Conservation (phyloP, 768 basidiomycete genomes). For the Lyophyllum shimeji region DNA sequence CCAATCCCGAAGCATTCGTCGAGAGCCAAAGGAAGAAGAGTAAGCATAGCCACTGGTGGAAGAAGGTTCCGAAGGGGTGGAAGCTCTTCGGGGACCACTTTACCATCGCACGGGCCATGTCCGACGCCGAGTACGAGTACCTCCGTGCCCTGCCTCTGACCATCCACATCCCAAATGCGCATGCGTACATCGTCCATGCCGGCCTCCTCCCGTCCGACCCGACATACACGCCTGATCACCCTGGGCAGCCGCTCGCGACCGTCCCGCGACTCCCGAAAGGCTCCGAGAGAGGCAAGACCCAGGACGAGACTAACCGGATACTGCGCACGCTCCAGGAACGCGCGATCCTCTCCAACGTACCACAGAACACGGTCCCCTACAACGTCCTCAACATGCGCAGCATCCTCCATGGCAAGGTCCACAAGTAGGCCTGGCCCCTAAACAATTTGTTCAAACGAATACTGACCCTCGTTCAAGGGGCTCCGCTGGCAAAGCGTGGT, state of each 20-base stretch:
- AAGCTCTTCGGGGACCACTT: slow-evolving; percentile 77
- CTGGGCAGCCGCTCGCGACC: slow-evolving; percentile 70
- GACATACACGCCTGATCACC: slow-evolving; percentile 42
- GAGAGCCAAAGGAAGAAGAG: slow-evolving; percentile 27
- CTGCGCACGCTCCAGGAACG: slow-evolving; percentile 66
- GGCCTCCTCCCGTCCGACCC: slow-evolving; percentile 80
- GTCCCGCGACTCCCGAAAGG: slow-evolving; percentile 39
- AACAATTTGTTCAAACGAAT: neutral
- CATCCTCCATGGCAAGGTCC: slow-evolving; percentile 43
- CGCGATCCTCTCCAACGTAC: slow-evolving; percentile 62
- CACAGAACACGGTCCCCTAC: slow-evolving; percentile 81
- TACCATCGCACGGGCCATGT: slow-evolving; percentile 66
- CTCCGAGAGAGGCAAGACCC: slow-evolving; percentile 3
- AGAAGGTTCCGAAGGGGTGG: slow-evolving; percentile 67
- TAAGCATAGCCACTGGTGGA: slow-evolving; percentile 40
- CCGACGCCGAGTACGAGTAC: slow-evolving; percentile 65
- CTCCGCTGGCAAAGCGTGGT: slow-evolving; percentile 69
- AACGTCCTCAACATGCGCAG: slow-evolving; percentile 72
- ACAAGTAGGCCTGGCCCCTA: slow-evolving; percentile 33
- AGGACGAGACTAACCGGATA: slow-evolving; percentile 25
- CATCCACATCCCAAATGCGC: slow-evolving; percentile 72
- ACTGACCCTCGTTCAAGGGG: slow-evolving; percentile 14
- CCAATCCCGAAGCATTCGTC: slow-evolving; percentile 40
- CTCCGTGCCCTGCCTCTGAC: slow-evolving; percentile 71
- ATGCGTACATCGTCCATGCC: slow-evolving; percentile 79